Conservation (phyloP, 805 yeast genomes). For the Pichia californica region DNA sequence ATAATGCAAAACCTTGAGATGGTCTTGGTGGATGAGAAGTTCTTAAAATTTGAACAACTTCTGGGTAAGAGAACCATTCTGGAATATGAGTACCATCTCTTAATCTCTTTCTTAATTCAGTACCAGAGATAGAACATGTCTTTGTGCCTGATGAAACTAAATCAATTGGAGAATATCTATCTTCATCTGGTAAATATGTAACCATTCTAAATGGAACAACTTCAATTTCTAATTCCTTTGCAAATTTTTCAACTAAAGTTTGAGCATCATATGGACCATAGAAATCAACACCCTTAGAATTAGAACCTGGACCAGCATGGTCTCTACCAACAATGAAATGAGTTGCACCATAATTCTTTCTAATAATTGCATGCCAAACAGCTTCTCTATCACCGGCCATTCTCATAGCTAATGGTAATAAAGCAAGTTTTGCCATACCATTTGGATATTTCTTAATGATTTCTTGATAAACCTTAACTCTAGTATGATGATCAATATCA, state of each 20-base stretch:
- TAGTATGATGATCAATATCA: slow-evolving; percentile 95
- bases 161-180: slow-evolving; percentile 92
- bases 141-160: slow-evolving; percentile 72
- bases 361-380: slow-evolving; percentile 94
- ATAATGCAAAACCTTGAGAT: slow-evolving; percentile 79
- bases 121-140: slow-evolving; percentile 85
- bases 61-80: slow-evolving; percentile 96
- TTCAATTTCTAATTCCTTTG: slow-evolving; percentile 75
- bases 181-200: slow-evolving; percentile 91
- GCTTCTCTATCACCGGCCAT: slow-evolving; percentile 99
- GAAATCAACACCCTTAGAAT: slow-evolving; percentile 86
- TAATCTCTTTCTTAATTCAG: slow-evolving; percentile 84
- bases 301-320: slow-evolving; percentile 93
- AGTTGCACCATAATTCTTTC: slow-evolving; percentile 94
- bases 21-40: slow-evolving; percentile 90
- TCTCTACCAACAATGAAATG: slow-evolving; percentile 98
- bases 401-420: slow-evolving; percentile 94
- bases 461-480: slow-evolving; percentile 92
- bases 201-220: slow-evolving; percentile 97
- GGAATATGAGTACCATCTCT: slow-evolving; percentile 86
- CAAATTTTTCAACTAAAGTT: slow-evolving; percentile 69
- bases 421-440: slow-evolving; percentile 84
- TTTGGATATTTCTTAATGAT: slow-evolving; percentile 88
- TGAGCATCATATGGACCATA: slow-evolving; percentile 98
- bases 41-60: slow-evolving; percentile 85